A percentile compares a stretch with the other conserved stretches of the same genome.
Conservation (phyloP, 2,329 filamentous ascomycete genomes). For the Alternaria brassicae region DNA sequence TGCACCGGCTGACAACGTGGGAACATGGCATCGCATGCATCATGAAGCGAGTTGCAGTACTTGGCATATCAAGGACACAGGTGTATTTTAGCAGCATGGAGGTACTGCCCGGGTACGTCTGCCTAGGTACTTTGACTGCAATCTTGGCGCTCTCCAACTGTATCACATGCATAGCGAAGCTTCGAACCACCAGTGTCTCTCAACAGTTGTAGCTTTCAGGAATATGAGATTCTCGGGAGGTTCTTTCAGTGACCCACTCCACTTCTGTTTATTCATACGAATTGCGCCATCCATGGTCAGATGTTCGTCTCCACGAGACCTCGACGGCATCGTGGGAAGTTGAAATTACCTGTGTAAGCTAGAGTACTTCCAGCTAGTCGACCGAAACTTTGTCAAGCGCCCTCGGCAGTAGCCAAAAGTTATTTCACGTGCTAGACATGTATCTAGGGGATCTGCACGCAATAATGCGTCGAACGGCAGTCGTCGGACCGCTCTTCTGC, state of each 20-base stretch:
- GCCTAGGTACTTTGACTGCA: not conserved
- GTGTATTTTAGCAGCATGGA: not conserved
- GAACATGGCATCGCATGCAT: not conserved
- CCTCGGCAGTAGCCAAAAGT: constrained; percentile 14
- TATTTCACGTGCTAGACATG: constrained; percentile 19
- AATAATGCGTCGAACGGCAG: constrained; percentile 3
- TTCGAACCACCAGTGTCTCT: not conserved
- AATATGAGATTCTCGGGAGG: not conserved
- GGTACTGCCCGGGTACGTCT: not conserved
- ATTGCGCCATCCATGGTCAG: constrained; percentile 2
- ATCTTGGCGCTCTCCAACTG: not conserved
- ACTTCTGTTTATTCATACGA: not conserved
- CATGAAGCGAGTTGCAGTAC: not conserved
- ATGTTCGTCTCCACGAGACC: constrained; percentile 5
- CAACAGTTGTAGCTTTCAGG: not conserved
- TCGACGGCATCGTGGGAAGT: constrained; percentile 14
- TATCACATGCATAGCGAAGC: not conserved
- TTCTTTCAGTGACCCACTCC: not conserved
- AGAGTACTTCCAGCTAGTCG: constrained; percentile 19
- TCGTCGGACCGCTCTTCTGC: constrained; percentile 16
- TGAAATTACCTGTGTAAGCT: constrained; percentile 23
- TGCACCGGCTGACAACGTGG: not conserved
- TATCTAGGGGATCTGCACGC: constrained; percentile 3
- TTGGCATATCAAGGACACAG: not conserved
- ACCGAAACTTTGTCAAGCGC: constrained; percentile 16